These are phyloP conservation scores for Blastomyces silverae DNA, from an alignment of 2,329 filamentous ascomycete species.

Conservation along the genomic window DNA sequence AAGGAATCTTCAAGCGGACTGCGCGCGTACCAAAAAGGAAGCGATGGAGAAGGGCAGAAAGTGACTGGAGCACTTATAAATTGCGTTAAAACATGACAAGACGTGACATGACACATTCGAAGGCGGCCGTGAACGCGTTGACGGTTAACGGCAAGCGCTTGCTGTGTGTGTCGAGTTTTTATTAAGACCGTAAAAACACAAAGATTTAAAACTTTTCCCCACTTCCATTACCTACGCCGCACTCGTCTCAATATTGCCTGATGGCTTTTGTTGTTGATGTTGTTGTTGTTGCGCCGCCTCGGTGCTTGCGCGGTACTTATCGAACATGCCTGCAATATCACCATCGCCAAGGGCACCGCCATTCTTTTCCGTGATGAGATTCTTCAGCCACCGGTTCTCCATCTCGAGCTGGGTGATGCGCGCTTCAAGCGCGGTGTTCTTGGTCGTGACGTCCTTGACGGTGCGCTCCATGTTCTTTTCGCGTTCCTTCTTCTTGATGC, in stretches of 20 bases:
- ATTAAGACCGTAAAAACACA: too few species aligned
- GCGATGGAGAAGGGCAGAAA: too few species aligned
- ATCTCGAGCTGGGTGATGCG: slow-evolving; percentile 71
- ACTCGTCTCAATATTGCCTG: not conserved
- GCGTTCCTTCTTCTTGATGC: slow-evolving; percentile 92
- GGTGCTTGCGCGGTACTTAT: slow-evolving; percentile 35
- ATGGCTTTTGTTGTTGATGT: not conserved
- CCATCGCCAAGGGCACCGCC: slow-evolving; percentile 42
- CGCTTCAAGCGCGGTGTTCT: slow-evolving; percentile 65
- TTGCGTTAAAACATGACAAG: too few species aligned
- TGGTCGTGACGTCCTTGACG: slow-evolving; percentile 76
- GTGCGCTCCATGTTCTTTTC: slow-evolving; percentile 77
- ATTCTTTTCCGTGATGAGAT: slow-evolving; percentile 74
- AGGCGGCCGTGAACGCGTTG: too few species aligned
- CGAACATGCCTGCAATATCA: slow-evolving; percentile 38
- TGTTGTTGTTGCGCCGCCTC: not conserved
- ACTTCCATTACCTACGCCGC: not conserved
- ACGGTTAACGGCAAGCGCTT: too few species aligned
- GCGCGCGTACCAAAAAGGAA: too few species aligned
- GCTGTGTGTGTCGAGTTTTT: too few species aligned
- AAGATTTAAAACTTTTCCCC: too few species aligned
- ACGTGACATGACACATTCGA: too few species aligned
- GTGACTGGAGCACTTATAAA: too few species aligned
- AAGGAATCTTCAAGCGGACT: too few species aligned
- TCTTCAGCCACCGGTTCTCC: slow-evolving; percentile 76